A percentile compares a stretch with the other conserved stretches of the same genome.
Evolutionary conservation across 2,329 filamentous ascomycete species (phyloP).

Genomic region (Davidsoniella eucalypti): DNA sequence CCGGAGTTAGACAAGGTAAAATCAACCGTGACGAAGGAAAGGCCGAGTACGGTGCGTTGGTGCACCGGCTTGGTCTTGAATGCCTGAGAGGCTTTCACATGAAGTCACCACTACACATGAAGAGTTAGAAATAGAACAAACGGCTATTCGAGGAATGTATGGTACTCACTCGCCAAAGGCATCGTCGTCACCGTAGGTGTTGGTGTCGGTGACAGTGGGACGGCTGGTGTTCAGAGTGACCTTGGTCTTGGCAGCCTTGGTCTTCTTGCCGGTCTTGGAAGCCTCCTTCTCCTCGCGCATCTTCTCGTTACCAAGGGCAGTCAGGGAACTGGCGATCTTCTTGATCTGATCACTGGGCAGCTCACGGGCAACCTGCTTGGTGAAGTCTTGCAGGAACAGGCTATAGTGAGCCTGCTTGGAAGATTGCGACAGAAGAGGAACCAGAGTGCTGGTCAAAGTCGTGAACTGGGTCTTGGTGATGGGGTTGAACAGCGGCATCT

Average conservation of each 20-base stretch:
- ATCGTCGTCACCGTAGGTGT: conserved; percentile 50
- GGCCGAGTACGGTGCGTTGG: background rate
- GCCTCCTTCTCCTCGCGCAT: conserved; percentile 95
- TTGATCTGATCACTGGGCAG: conserved; percentile 88
- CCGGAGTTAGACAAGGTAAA: background rate
- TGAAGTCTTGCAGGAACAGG: conserved; percentile 80
- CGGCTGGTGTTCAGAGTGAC: conserved; percentile 55
- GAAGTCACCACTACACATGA: conserved; percentile 13
- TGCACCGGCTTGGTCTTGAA: background rate
- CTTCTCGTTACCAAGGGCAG: conserved; percentile 91
- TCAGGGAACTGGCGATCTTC: conserved; percentile 77
- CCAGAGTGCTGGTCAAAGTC: conserved; percentile 59
- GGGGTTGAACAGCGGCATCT: conserved; percentile 76
- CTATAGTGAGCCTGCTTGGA: conserved; percentile 80
- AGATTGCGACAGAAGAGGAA: conserved; percentile 58
- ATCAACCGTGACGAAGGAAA: background rate
- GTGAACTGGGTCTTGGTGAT: conserved; percentile 75
- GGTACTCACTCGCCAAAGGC: conserved; percentile 63
- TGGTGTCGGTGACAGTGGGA: conserved; percentile 49
- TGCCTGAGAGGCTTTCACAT: conserved; percentile 12
- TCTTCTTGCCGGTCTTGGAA: conserved; percentile 92
- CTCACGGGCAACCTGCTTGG: conserved; percentile 74
- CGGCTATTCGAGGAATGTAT: no score
- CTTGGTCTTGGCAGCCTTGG: conserved; percentile 93
- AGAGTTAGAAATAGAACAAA: conserved; percentile 2